Evolutionary conservation across 2,329 filamentous ascomycete genomes (phyloP).

Genomic region (Purpureocillium lavendulum): DNA sequence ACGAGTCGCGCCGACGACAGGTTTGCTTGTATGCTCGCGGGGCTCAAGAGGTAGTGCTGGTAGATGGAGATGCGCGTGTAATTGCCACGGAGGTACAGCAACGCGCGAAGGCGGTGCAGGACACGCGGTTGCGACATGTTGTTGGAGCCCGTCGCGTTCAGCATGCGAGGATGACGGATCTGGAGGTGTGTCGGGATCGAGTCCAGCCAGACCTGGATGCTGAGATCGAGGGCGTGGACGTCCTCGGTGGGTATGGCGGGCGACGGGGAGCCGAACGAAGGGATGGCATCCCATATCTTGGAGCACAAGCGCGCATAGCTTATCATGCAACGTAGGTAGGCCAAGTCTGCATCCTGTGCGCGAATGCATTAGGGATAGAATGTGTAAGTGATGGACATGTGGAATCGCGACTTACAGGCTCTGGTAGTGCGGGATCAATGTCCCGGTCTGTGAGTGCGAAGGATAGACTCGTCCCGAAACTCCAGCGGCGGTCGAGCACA

Average conservation of each 20-base stretch:
- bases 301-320: constrained; percentile 36
- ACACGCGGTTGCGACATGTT: constrained; percentile 21
- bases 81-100: constrained; percentile 34
- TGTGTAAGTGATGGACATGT: too few species aligned
- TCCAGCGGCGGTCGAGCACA: constrained; percentile 42
- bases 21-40: constrained; percentile 25
- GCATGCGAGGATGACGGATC: constrained; percentile 26
- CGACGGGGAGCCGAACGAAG: constrained; percentile 23
- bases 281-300: constrained; percentile 37
- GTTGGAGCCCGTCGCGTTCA: constrained; percentile 14
- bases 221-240: constrained; percentile 28
- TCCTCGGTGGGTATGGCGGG: constrained; percentile 27
- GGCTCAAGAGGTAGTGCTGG: constrained; percentile 28
- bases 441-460: constrained; percentile 40
- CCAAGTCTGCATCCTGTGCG: constrained; percentile 19
- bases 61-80: constrained; percentile 34
- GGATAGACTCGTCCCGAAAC: constrained; percentile 40
- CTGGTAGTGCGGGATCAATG: constrained; percentile 37
- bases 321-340: constrained; percentile 39
- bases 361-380: too few species aligned
- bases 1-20: constrained; percentile 24
- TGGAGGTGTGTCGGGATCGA: constrained; percentile 32
- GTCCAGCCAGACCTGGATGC: constrained; percentile 35
- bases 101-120: constrained; percentile 29
- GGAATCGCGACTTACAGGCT: constrained; percentile 22